Percentiles rank a stretch among this genome's conserved stretches.
These are phyloP conservation scores for Dactylonectria macrodidyma DNA, from an alignment of 2,329 filamentous ascomycete species.

Conservation along the genomic window DNA sequence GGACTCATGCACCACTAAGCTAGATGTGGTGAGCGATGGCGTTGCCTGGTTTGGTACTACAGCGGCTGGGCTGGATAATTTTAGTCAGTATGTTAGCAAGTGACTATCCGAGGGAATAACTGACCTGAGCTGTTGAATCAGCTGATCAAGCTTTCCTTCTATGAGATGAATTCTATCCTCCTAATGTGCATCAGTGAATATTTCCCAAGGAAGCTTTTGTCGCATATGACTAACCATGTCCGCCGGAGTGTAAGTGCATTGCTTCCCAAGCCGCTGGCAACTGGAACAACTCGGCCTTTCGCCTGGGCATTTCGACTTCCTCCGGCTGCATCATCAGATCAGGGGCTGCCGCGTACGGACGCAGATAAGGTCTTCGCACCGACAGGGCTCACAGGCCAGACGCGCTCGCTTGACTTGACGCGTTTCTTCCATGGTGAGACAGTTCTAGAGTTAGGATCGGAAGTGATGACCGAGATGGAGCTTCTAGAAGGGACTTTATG, in stretches of 20 bases:
- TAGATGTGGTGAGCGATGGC: neutral
- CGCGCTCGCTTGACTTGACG: neutral
- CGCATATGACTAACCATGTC: conserved; percentile 31
- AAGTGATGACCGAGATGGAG: no score
- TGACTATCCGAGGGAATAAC: neutral
- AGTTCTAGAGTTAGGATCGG: no score
- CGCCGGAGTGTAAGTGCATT: conserved; percentile 13
- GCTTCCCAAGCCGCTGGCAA: conserved; percentile 36
- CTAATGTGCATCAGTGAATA: conserved; percentile 30
- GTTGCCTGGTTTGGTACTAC: neutral
- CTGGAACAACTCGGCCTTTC: conserved; percentile 40
- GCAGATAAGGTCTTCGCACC: neutral
- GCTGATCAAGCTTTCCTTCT: conserved; percentile 42
- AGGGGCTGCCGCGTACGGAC: neutral
- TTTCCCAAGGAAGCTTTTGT: neutral
- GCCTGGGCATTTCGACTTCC: conserved; percentile 42
- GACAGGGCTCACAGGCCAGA: neutral
- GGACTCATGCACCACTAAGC: neutral
- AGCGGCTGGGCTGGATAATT: conserved; percentile 1
- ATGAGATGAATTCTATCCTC: conserved; percentile 54
- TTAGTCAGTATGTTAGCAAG: neutral
- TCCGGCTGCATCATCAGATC: conserved; percentile 27
- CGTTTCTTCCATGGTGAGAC: neutral
- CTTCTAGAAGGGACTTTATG: no score
- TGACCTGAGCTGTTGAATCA: conserved; percentile 40